phyloP scores from a whole-genome alignment of 495 filamentous ascomycete species.

The Neurospora tetraspora region DNA sequence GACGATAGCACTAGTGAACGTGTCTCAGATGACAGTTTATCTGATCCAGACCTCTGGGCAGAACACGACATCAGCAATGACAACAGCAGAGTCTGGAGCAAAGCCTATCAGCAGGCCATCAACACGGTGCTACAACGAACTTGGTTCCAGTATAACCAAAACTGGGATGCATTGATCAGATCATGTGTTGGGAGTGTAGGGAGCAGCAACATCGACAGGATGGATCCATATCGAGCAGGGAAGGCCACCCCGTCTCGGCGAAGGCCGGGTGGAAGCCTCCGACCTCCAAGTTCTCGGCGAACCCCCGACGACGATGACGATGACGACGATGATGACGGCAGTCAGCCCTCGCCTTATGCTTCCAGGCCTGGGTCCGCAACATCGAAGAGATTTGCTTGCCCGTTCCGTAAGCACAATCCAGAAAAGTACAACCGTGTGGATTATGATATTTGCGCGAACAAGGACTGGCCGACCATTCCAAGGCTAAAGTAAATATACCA shows the following conservation, averaged over 20 bases:
- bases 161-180: slow-evolving; percentile 15
- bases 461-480: slow-evolving; percentile 18
- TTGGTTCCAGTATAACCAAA: slow-evolving; percentile 16
- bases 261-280: slow-evolving; percentile 1
- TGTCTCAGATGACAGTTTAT: slow-evolving; percentile 16
- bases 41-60: slow-evolving; percentile 15
- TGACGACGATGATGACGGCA: slow-evolving; percentile 13
- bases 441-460: slow-evolving; percentile 16
- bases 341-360: slow-evolving; percentile 7
- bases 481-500: slow-evolving; percentile 15
- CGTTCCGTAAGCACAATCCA: slow-evolving; percentile 20
- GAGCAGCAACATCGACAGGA: not conserved
- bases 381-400: slow-evolving; percentile 17
- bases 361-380: slow-evolving; percentile 7
- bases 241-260: slow-evolving; percentile 5
- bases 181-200: slow-evolving; percentile 6
- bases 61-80: slow-evolving; percentile 3
- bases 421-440: slow-evolving; percentile 14
- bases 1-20: slow-evolving; percentile 14
- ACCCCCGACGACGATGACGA: slow-evolving; percentile 14
- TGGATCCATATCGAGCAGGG: slow-evolving; percentile 1
- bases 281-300: not conserved
- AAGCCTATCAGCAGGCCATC: slow-evolving; percentile 5
- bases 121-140: slow-evolving; percentile 9
- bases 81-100: slow-evolving; percentile 4